Conservation (phyloP, 306 rosid genomes). For the Astragalus membranaceus region DNA sequence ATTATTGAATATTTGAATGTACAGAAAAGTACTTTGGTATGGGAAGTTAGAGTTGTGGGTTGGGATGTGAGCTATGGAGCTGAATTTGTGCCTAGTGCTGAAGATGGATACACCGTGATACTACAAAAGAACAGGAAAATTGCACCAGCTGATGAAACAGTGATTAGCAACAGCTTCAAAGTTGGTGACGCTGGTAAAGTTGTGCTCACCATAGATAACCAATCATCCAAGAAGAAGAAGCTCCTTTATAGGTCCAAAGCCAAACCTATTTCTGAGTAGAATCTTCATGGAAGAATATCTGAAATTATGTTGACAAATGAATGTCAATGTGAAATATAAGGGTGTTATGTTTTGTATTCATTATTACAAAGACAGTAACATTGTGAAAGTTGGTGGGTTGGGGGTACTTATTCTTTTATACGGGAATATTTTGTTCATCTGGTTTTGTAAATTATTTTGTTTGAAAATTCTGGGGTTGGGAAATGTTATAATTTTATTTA, state of each 20-base stretch:
- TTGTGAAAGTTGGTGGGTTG: neutral
- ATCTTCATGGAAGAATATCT: neutral
- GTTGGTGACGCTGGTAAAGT: constrained; percentile 70
- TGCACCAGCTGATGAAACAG: constrained; percentile 54
- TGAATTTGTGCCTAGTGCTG: constrained; percentile 68
- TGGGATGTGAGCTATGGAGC: constrained; percentile 90
- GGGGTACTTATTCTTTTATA: constrained; percentile 32
- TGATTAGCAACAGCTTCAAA: constrained; percentile 56
- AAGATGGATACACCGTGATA: constrained; percentile 76
- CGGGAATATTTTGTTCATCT: constrained; percentile 33
- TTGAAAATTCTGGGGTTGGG: constrained; percentile 17
- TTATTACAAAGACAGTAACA: neutral
- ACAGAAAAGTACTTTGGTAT: constrained; percentile 52
- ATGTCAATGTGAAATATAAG: constrained; percentile 6
- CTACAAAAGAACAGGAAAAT: constrained; percentile 72
- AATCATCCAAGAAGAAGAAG: constrained; percentile 89
- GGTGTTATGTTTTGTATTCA: constrained; percentile 11
- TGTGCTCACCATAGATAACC: constrained; percentile 77
- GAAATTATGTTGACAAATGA: neutral
- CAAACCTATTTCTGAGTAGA: constrained; percentile 49
- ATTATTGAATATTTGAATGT: neutral
- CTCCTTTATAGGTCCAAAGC: constrained; percentile 85
- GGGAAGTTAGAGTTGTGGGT: constrained; percentile 82
- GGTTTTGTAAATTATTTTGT: constrained; percentile 27
- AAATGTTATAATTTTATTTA: constrained; percentile 9